Base-by-base conservation (phyloP, 2,329 filamentous ascomycete species). In the Plenodomus tracheiphilus region DNA sequence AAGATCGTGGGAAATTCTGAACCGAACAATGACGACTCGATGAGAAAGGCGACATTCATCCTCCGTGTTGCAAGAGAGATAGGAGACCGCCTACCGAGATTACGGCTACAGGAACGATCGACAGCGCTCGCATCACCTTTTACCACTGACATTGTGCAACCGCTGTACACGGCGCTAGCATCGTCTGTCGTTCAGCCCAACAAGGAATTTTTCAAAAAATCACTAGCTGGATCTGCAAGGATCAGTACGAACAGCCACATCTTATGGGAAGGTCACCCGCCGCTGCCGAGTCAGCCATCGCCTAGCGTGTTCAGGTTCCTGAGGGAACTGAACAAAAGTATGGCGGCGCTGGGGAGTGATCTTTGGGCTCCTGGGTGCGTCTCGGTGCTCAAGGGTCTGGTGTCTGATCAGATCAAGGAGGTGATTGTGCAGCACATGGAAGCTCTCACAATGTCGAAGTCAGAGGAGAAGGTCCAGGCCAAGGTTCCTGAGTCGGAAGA, bases 221-320 rank as follows among this genome's bases (percentile, higher is more conserved):
- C 43, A 77, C 59, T 85, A 43, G 58, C 70, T 1, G 66, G 68
- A n/a, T 65, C 66, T 2, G 68, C 75, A 0, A 68, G 81, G 35
- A 70, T 75, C 1, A 80, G 74, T 46, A 79, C 89, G 0, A 78
- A 80, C 2, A 85, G 86, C 6, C 80, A 85, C 43, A 79, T 82
- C 0, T 76, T 97, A 0, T 97, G 92, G 92, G 91, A 95, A 66
- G 89, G 89, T 0, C 77, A 83, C 32, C 88, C 89, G 0, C 78
- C 84, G 20, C 69, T 96, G 36, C 93, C 93, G 0, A 79, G 85
- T 5, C 89, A 94, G 62, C 91, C 91, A 1, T 93, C 90, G 0
- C 85, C 89, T 0, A 79, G 80, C 17, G 77, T 85, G 0, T 96
- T 96, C 65, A 82, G 81, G 51, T 85, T 95, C 46, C 65, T 97